Evolutionary conservation across 352 stramenopile species (phyloP).

Genomic region (Globisporangium canariense): DNA sequence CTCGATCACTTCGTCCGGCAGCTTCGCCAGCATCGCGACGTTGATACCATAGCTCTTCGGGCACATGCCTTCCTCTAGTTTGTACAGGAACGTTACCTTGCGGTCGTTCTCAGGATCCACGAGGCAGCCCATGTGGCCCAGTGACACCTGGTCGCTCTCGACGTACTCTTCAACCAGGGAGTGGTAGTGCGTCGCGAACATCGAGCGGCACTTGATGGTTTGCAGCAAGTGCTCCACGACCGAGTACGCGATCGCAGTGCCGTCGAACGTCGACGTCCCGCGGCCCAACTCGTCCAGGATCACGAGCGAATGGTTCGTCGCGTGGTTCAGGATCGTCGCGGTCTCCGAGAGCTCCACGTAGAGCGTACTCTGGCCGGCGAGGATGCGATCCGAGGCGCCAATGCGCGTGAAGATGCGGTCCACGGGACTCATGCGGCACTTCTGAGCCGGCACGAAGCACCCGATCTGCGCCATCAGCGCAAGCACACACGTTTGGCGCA

Average conservation of each 20-base stretch:
- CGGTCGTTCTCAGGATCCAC: conserved; percentile 79
- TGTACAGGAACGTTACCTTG: conserved; percentile 99
- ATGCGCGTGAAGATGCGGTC: conserved; percentile 99
- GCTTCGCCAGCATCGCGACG: conserved; percentile 96
- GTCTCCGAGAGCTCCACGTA: conserved; percentile 99
- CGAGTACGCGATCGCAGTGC: conserved; percentile 96
- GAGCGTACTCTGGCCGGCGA: conserved; percentile 99
- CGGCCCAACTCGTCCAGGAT: conserved; percentile 99
- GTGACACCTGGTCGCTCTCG: conserved; percentile 50
- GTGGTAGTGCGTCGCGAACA: conserved; percentile 99
- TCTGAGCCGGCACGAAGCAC: conserved; percentile 96
- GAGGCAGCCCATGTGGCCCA: conserved; percentile 83
- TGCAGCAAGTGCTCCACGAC: conserved; percentile 93
- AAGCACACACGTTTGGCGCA: conserved; percentile 98
- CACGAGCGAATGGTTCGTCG: conserved; percentile 94
- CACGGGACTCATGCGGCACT: conserved; percentile 93
- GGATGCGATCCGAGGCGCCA: conserved; percentile 96
- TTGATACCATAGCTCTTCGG: conserved; percentile 99
- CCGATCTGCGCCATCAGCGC: conserved; percentile 99
- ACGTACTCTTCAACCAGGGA: conserved; percentile 90
- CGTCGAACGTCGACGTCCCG: conserved; percentile 98
- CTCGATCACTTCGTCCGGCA: conserved; percentile 94
- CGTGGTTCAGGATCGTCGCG: conserved; percentile 95
- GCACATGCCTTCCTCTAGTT: conserved; percentile 93
- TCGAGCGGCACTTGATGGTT: conserved; percentile 87